Base-by-base conservation (phyloP, 2,329 filamentous ascomycete species). In the Nothophaeocryptopus gaeumannii region DNA sequence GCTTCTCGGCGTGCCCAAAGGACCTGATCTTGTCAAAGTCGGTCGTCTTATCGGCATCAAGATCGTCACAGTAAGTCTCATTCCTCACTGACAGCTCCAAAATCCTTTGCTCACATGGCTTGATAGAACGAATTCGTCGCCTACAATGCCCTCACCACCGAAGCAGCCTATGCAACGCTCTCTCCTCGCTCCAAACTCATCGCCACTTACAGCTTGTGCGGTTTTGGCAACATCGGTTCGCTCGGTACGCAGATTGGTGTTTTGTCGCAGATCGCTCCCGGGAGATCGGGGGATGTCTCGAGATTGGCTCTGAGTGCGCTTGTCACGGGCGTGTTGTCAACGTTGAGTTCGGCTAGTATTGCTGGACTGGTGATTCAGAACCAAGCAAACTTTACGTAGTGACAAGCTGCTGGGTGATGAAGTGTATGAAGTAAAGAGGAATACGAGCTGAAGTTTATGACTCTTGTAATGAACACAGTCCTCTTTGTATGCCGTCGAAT, bases 181-280 rank as follows among this genome's bases (percentile, higher is more conserved):
- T 83, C 81, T 29, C 73, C 80, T 12, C 88, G 89, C 45, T 89
- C 88, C 16, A 78, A 78, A 39, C 79, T 95, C 58, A 95, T 95
- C 64, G 88, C 86, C 39, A 95, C 88, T 43, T 95, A 95, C 66
- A 87, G 88, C 14, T 80, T 91, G 58, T 95, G 89, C 70, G 77
- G 78, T 50, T 73, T 72, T 59, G 90, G 88, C 55, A 95, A 95
- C 74, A 86, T 95, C 60, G 86, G 87, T 46, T 92, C 88, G 29
- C 79, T 95, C 40, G 89, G 89, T 67, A 92, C 89, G 48, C 89
- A 95, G 72, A 93, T 95, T 54, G 89, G 89, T 74, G 88, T 95
- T 51, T 78, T 95, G 45, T 82, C 85, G 3, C 89, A 95, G 72
- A 81, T 95, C 53, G 85, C 88, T 0, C 89, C 89, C 0, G 76